Evolutionary conservation across 768 basidiomycete genomes (phyloP).

Genomic region (Phylloporus arenicola): DNA sequence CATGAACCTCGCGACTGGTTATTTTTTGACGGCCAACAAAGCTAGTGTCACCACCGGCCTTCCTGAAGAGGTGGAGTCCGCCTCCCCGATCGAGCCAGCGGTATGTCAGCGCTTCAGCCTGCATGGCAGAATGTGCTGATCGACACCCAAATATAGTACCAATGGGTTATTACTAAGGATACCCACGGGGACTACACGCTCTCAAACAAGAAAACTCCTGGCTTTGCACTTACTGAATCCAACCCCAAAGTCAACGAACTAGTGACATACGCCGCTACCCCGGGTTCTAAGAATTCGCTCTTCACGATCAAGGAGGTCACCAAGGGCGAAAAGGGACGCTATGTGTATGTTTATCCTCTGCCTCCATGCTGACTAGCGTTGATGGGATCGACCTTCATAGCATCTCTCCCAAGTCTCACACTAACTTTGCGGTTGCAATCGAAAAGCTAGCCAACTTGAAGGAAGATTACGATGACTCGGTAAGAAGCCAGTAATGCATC

Average conservation of each 20-base stretch:
- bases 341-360: background rate
- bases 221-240: conserved; percentile 1
- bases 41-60: background rate
- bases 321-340: background rate
- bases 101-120: background rate
- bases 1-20: conserved; percentile 8
- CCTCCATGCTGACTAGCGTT: background rate
- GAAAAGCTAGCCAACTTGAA: background rate
- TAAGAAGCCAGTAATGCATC: background rate
- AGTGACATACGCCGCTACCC: background rate
- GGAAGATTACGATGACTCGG: background rate
- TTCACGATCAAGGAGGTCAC: conserved; percentile 4
- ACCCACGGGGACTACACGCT: conserved; percentile 1
- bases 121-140: background rate
- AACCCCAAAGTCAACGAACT: background rate
- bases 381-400: background rate
- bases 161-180: conserved; percentile 8
- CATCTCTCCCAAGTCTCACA: conserved; percentile 4
- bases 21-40: conserved; percentile 4
- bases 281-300: background rate
- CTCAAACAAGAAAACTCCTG: conserved; percentile 1
- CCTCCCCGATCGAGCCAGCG: background rate
- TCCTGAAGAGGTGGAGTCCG: conserved; percentile 2
- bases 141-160: background rate
- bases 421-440: background rate